phyloP scores from a whole-genome alignment of 805 yeast genomes.

The Nakazawaea laoshanensis region DNA sequence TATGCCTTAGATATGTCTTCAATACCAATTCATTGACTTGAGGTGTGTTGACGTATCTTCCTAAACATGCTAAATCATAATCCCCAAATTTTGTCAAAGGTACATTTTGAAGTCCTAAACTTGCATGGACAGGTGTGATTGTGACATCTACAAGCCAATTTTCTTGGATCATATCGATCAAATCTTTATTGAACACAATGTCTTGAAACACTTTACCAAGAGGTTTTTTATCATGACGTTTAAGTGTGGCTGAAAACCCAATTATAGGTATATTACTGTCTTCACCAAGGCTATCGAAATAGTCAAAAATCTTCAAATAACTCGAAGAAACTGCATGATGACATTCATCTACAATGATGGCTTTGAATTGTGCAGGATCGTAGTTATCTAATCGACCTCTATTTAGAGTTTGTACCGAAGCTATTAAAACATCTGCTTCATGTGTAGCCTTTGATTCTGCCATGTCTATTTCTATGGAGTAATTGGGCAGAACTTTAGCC shows the following conservation, averaged over 20 bases:
- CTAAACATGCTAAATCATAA: conserved; percentile 41
- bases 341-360: conserved; percentile 83
- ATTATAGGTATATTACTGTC: conserved; percentile 45
- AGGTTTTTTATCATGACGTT: conserved; percentile 61
- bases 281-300: conserved; percentile 41
- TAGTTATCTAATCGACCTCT: conserved; percentile 43
- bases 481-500: conserved; percentile 35
- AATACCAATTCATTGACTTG: conserved; percentile 49
- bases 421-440: conserved; percentile 60
- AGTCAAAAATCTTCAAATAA: conserved; percentile 47
- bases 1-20: conserved; percentile 40
- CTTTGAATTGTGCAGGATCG: conserved; percentile 51
- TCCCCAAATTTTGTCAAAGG: conserved; percentile 32
- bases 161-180: conserved; percentile 57
- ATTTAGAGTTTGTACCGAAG: conserved; percentile 62
- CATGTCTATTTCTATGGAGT: conserved; percentile 63
- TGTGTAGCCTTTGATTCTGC: conserved; percentile 35
- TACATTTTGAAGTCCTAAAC: conserved; percentile 19
- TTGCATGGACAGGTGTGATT: conserved; percentile 48
- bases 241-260: conserved; percentile 87
- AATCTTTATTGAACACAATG: conserved; percentile 60
- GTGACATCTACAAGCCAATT: conserved; percentile 65
- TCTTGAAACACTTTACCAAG: conserved; percentile 59
- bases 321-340: conserved; percentile 80
- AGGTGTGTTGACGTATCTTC: conserved; percentile 45